Percentiles rank a stretch among this genome's conserved stretches.
phyloP scores from a whole-genome alignment of 169 alveolate genomes.

The Amoebophrya sp. region DNA sequence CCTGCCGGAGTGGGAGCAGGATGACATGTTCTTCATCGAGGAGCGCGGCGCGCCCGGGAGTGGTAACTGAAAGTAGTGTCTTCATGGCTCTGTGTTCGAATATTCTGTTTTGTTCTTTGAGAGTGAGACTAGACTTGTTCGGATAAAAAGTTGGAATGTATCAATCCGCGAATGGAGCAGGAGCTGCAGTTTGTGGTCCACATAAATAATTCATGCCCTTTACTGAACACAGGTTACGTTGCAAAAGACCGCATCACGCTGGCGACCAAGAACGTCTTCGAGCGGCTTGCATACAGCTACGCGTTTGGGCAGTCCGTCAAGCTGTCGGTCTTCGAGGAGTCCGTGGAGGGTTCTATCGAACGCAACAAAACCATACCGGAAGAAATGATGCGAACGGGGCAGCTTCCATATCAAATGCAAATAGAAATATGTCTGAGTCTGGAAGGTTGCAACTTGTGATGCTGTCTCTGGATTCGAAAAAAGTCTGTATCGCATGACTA shows the following conservation, averaged over 20 bases:
- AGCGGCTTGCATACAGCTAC: slow-evolving; percentile 34
- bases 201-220: too few species aligned
- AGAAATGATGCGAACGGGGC: slow-evolving; percentile 18
- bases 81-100: too few species aligned
- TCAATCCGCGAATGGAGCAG: too few species aligned
- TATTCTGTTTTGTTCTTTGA: too few species aligned
- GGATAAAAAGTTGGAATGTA: too few species aligned
- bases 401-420: too few species aligned
- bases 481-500: too few species aligned
- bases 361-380: slow-evolving; percentile 26
- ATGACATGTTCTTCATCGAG: neutral
- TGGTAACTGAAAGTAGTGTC: neutral
- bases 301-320: slow-evolving; percentile 32
- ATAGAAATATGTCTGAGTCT: too few species aligned
- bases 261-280: neutral
- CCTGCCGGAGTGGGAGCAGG: neutral
- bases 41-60: neutral
- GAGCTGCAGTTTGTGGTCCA: too few species aligned
- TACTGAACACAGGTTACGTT: neutral
- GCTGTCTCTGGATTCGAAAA: too few species aligned
- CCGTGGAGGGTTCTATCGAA: slow-evolving; percentile 22
- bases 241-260: neutral
- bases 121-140: too few species aligned
- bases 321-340: slow-evolving; percentile 2
- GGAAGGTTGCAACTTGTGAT: too few species aligned